phyloP scores from a whole-genome alignment of 1,284 basidiomycete species.

The Cutaneotrichosporon dermatis region DNA sequence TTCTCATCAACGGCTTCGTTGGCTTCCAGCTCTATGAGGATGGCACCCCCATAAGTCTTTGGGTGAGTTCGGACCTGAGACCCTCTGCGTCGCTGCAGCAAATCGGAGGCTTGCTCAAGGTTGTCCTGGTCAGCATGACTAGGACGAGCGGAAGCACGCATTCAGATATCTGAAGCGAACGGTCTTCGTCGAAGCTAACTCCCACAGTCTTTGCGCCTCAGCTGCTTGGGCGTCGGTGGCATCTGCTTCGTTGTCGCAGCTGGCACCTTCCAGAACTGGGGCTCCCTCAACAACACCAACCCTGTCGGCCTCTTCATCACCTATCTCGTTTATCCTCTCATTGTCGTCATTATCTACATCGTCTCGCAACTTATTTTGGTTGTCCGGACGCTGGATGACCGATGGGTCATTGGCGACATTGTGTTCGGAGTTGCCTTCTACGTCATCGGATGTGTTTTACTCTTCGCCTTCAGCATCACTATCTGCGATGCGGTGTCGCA shows the following conservation, averaged over 20 bases:
- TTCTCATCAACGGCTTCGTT: conserved; percentile 95
- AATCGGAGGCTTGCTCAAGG: too few relatives aligned
- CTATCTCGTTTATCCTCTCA: conserved; percentile 89
- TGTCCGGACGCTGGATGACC: conserved; percentile 92
- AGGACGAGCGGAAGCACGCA: too few relatives aligned
- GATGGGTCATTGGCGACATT: conserved; percentile 75
- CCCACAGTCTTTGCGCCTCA: conserved; percentile 72
- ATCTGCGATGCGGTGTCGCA: conserved; percentile 95
- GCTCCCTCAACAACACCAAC: conserved; percentile 70
- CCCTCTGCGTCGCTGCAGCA: too few relatives aligned
- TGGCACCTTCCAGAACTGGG: conserved; percentile 85
- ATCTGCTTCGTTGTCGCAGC: conserved; percentile 85
- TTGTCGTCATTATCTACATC: conserved; percentile 84
- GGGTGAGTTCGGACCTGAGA: conserved; percentile 58
- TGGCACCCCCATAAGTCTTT: conserved; percentile 90
- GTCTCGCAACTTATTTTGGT: conserved; percentile 92
- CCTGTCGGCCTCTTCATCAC: conserved; percentile 85
- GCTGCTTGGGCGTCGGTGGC: conserved; percentile 74
- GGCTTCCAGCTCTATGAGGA: conserved; percentile 99
- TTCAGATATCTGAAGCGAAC: too few relatives aligned
- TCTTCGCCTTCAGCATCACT: conserved; percentile 88
- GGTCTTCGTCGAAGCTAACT: neutral
- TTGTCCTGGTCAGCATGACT: too few relatives aligned
- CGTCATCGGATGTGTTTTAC: conserved; percentile 77
- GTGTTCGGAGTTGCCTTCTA: conserved; percentile 87